Conservation (phyloP, 1,139 yeast genomes). For the Cylindricascospora bacillispora region DNA sequence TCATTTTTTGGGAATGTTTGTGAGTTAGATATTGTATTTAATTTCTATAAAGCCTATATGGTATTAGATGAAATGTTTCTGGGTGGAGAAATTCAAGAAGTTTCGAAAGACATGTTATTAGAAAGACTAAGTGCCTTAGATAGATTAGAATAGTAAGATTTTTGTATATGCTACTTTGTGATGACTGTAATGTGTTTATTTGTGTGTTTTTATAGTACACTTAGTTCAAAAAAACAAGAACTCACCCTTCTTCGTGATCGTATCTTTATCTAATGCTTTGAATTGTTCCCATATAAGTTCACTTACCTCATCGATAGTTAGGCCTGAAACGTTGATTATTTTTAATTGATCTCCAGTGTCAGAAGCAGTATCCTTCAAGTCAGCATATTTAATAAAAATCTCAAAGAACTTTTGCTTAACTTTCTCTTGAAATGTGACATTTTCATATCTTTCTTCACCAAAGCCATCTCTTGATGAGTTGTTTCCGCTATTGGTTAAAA, state of each 20-base stretch:
- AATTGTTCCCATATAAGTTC: slow-evolving; percentile 7
- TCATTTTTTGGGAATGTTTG: slow-evolving; percentile 83
- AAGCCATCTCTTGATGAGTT: slow-evolving; percentile 55
- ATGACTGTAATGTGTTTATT: no score
- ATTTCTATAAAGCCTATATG: slow-evolving; percentile 59
- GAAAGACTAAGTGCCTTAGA: slow-evolving; percentile 41
- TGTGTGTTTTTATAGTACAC: no score
- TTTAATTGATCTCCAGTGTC: no score
- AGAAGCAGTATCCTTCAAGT: no score
- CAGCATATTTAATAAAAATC: not conserved
- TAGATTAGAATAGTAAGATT: slow-evolving; percentile 27
- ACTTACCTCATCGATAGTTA: slow-evolving; percentile 44
- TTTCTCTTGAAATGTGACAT: slow-evolving; percentile 49
- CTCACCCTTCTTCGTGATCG: not conserved
- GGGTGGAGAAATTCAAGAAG: slow-evolving; percentile 72
- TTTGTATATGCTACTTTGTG: no score
- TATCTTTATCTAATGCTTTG: slow-evolving; percentile 2
- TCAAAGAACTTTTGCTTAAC: slow-evolving; percentile 48
- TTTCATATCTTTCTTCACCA: slow-evolving; percentile 89
- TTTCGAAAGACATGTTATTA: slow-evolving; percentile 46
- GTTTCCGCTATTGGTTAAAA: slow-evolving; percentile 47
- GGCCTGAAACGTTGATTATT: slow-evolving; percentile 47
- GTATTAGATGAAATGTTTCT: slow-evolving; percentile 64
- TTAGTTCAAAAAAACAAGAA: slow-evolving; percentile 5
- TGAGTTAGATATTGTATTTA: slow-evolving; percentile 80